Evolutionary conservation across 345 rosid species (phyloP).

Genomic region (Boechera stricta): DNA sequence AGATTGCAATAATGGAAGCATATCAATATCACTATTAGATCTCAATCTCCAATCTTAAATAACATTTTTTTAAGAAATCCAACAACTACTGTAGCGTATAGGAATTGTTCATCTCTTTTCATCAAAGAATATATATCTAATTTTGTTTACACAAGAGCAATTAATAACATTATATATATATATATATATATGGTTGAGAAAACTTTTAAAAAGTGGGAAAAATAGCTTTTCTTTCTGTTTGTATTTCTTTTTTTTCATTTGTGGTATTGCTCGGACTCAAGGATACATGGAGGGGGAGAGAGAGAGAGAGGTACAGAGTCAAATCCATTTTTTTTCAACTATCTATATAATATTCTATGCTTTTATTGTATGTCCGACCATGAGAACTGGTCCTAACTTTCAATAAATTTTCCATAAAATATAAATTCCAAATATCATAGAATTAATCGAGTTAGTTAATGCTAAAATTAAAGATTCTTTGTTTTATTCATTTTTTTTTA

Average conservation of each 20-base stretch:
- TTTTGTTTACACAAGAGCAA: background rate
- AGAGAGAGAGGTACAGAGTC: background rate
- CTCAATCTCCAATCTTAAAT: slow-evolving; percentile 26
- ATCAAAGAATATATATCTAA: slow-evolving; percentile 6
- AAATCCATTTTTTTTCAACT: slow-evolving; percentile 19
- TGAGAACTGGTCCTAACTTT: slow-evolving; percentile 42
- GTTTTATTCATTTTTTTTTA: background rate
- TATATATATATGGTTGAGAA: slow-evolving; percentile 2
- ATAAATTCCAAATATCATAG: background rate
- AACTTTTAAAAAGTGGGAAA: slow-evolving; percentile 4
- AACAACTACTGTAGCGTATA: slow-evolving; percentile 38
- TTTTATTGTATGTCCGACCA: slow-evolving; percentile 38
- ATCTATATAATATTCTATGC: slow-evolving; percentile 30
- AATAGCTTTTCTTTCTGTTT: background rate
- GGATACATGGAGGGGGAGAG: slow-evolving; percentile 9
- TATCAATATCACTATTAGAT: slow-evolving; percentile 33
- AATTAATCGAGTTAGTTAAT: slow-evolving; percentile 21
- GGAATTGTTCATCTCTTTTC: slow-evolving; percentile 34
- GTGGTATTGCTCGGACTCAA: slow-evolving; percentile 29
- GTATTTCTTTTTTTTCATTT: background rate
- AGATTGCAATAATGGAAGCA: slow-evolving; percentile 44
- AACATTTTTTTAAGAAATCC: background rate
- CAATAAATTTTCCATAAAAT: background rate
- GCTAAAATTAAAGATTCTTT: slow-evolving; percentile 39
- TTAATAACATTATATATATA: background rate